A percentile compares a stretch with the other conserved stretches of the same genome.
Conservation (phyloP, 257 asterid species). For the Datura wrightii region DNA sequence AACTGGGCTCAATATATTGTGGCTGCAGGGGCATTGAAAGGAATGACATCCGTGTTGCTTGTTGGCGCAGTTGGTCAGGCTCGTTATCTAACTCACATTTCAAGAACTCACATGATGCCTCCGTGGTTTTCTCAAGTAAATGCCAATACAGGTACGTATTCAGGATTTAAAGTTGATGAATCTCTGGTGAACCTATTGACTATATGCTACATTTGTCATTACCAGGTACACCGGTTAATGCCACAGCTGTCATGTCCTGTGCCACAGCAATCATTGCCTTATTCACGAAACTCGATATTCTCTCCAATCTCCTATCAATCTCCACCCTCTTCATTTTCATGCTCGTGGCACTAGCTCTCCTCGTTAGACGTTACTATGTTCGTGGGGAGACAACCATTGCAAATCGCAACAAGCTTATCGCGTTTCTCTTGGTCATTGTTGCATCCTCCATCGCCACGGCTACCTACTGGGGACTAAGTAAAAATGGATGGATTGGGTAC, state of each 20-base stretch:
- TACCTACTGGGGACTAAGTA: slow-evolving; percentile 27
- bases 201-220: background rate
- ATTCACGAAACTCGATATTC: slow-evolving; percentile 25
- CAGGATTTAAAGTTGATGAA: background rate
- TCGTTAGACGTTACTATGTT: slow-evolving; percentile 19
- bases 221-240: slow-evolving; percentile 11
- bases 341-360: slow-evolving; percentile 28
- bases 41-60: slow-evolving; percentile 25
- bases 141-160: slow-evolving; percentile 21
- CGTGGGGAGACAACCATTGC: background rate
- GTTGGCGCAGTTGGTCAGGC: slow-evolving; percentile 28
- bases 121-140: slow-evolving; percentile 29
- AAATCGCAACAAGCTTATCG: slow-evolving; percentile 29
- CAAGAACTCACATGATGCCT: slow-evolving; percentile 28
- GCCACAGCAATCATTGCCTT: slow-evolving; percentile 29
- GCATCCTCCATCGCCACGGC: slow-evolving; percentile 11
- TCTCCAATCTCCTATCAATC: slow-evolving; percentile 23
- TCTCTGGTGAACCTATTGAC: too few relatives aligned
- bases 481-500: slow-evolving; percentile 18
- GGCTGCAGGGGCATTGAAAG: slow-evolving; percentile 29
- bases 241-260: slow-evolving; percentile 9
- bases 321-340: slow-evolving; percentile 30
- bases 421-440: background rate
- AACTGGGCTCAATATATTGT: slow-evolving; percentile 10
- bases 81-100: slow-evolving; percentile 22